Percentiles rank a stretch among this genome's conserved stretches.
phyloP scores from a whole-genome alignment of 1,284 basidiomycete genomes.

The Ganoderma leucocontextum region DNA sequence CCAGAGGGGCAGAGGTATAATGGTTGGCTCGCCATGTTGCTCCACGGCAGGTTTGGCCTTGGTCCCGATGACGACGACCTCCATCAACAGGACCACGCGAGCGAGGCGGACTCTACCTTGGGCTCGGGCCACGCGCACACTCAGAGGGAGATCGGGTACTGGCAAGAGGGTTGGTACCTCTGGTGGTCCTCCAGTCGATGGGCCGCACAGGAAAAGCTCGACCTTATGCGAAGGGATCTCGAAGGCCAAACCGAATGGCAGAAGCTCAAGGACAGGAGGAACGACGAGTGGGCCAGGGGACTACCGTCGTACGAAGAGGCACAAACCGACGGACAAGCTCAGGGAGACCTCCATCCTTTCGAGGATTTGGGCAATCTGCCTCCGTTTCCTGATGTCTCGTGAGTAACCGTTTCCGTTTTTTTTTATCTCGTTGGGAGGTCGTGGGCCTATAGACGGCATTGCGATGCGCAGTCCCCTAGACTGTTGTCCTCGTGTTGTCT shows the following conservation, averaged over 20 bases:
- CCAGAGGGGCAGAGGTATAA: slow-evolving; percentile 62
- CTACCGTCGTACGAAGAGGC: slow-evolving; percentile 6
- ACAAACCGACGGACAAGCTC: slow-evolving; percentile 13
- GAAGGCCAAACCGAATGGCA: slow-evolving; percentile 56
- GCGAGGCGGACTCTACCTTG: slow-evolving; percentile 3
- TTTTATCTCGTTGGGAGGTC: background rate
- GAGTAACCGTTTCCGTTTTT: slow-evolving; percentile 19
- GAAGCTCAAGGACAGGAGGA: slow-evolving; percentile 50
- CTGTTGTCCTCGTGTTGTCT: background rate
- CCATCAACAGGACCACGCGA: slow-evolving; percentile 19
- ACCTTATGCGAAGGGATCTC: slow-evolving; percentile 65
- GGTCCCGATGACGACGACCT: slow-evolving; percentile 13
- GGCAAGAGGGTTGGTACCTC: slow-evolving; percentile 80
- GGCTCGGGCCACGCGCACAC: slow-evolving; percentile 45
- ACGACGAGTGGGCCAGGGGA: slow-evolving; percentile 49
- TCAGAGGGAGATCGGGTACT: slow-evolving; percentile 44
- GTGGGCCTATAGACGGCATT: background rate
- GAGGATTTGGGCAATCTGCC: slow-evolving; percentile 25
- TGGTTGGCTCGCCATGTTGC: slow-evolving; percentile 27
- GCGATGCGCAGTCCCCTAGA: background rate
- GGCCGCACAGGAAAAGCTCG: slow-evolving; percentile 62
- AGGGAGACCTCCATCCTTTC: slow-evolving; percentile 21
- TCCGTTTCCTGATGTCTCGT: slow-evolving; percentile 41
- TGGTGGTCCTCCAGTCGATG: slow-evolving; percentile 67
- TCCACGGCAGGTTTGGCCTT: slow-evolving; percentile 21